Evolutionary conservation across 352 stramenopile species (phyloP).

Genomic region (Salisapilia sapeloensis): DNA sequence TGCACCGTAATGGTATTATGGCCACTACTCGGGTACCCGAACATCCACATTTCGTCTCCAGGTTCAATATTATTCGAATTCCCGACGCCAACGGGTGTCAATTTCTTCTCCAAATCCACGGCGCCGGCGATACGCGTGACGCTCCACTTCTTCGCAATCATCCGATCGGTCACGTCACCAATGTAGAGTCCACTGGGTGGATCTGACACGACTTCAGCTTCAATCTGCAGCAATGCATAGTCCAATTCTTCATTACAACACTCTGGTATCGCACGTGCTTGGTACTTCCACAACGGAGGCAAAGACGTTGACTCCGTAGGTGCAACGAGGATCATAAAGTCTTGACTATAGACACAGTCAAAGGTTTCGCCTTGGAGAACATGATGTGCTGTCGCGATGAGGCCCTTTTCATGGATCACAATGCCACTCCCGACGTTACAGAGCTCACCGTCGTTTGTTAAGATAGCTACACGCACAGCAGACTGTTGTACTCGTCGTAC

Average conservation of each 20-base stretch:
- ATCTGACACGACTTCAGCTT: constrained; percentile 75
- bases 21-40: constrained; percentile 75
- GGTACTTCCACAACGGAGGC: constrained; percentile 73
- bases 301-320: constrained; percentile 67
- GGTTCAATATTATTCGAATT: constrained; percentile 82
- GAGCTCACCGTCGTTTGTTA: constrained; percentile 70
- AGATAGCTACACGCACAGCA: constrained; percentile 64
- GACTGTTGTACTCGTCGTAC: constrained; percentile 77
- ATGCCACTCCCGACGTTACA: constrained; percentile 79
- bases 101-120: constrained; percentile 42
- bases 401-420: constrained; percentile 64
- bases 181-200: constrained; percentile 77
- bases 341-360: constrained; percentile 75
- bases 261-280: constrained; percentile 59
- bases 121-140: constrained; percentile 66
- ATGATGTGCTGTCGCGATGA: constrained; percentile 65
- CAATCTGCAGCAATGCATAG: constrained; percentile 65
- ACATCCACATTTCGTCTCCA: constrained; percentile 84
- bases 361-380: constrained; percentile 75
- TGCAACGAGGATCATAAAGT: constrained; percentile 77
- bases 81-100: constrained; percentile 60
- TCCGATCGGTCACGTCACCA: constrained; percentile 74
- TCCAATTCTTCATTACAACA: constrained; percentile 75
- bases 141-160: constrained; percentile 70
- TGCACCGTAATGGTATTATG: constrained; percentile 84